Evolutionary conservation across 805 yeast species (phyloP).

Genomic region (Lipomyces yamanashiensis): DNA sequence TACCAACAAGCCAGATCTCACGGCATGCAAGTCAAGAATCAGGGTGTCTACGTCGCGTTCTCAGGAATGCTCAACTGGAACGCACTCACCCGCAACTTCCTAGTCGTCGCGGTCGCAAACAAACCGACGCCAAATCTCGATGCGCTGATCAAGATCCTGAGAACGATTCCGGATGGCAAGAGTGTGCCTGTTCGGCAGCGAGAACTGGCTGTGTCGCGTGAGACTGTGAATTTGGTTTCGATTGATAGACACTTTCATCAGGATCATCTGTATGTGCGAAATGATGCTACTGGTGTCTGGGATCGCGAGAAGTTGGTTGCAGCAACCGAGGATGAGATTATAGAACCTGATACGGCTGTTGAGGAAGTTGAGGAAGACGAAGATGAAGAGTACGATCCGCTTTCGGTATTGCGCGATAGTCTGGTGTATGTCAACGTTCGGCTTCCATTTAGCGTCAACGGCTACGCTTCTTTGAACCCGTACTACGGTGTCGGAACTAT

Average conservation of each 20-base stretch:
- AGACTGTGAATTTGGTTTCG: slow-evolving; percentile 23
- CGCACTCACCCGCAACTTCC: slow-evolving; percentile 27
- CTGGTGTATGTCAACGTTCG: slow-evolving; percentile 32
- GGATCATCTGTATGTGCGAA: slow-evolving; percentile 29
- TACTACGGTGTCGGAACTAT: slow-evolving; percentile 32
- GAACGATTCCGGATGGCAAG: slow-evolving; percentile 24
- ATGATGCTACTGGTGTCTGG: slow-evolving; percentile 35
- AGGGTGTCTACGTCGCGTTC: slow-evolving; percentile 35
- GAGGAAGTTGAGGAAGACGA: slow-evolving; percentile 22
- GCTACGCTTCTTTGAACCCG: slow-evolving; percentile 29
- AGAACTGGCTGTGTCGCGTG: slow-evolving; percentile 33
- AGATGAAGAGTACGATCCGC: slow-evolving; percentile 1
- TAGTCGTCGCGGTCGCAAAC: slow-evolving; percentile 24
- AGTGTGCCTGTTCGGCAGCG: slow-evolving; percentile 24
- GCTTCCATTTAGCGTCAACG: slow-evolving; percentile 36
- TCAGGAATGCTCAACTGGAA: slow-evolving; percentile 35
- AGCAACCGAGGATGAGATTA: not conserved
- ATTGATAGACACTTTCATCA: slow-evolving; percentile 37
- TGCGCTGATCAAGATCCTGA: slow-evolving; percentile 22
- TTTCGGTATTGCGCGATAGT: slow-evolving; percentile 25
- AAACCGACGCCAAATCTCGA: slow-evolving; percentile 32
- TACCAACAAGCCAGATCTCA: slow-evolving; percentile 35
- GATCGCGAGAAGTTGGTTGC: slow-evolving; percentile 20
- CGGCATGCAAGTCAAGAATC: slow-evolving; percentile 32
- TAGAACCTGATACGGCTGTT: not conserved